Conservation (phyloP, 208 protist species). For the Wallacemonas rigidus region DNA sequence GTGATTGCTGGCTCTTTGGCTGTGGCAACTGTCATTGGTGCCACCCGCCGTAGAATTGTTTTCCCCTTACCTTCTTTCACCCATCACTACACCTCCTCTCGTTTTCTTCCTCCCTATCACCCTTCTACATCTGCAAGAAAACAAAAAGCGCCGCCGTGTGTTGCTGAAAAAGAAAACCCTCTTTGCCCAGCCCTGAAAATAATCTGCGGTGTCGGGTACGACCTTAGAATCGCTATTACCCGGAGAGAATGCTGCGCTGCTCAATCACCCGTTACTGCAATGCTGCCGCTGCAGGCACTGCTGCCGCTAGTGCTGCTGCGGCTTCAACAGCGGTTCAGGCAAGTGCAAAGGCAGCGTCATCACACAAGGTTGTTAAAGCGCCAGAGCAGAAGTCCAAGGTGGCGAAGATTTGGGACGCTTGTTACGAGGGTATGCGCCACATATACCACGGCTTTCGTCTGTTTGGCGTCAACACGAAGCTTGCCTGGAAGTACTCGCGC, state of each 20-base stretch:
- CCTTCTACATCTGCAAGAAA: too few species aligned
- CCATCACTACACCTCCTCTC: too few species aligned
- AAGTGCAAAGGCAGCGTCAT: neutral
- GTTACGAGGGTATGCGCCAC: conserved; percentile 72
- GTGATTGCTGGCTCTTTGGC: too few species aligned
- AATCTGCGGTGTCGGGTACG: too few species aligned
- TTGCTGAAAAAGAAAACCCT: too few species aligned
- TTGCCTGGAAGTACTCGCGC: conserved; percentile 88
- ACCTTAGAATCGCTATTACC: too few species aligned
- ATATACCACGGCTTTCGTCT: conserved; percentile 90
- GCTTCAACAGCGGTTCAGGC: conserved; percentile 5
- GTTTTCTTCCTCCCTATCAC: too few species aligned
- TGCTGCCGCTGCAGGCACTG: conserved; percentile 15
- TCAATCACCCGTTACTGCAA: conserved; percentile 35
- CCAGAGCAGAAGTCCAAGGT: conserved; percentile 29
- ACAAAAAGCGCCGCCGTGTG: too few species aligned
- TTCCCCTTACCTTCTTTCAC: too few species aligned
- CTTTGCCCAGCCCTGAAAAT: too few species aligned
- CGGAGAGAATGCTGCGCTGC: conserved; percentile 35
- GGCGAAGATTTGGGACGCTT: conserved; percentile 38
- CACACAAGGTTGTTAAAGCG: conserved; percentile 3
- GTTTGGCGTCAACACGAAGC: conserved; percentile 86
- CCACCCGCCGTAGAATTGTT: too few species aligned
- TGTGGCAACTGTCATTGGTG: too few species aligned
- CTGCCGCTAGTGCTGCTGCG: neutral